Evolutionary conservation across 805 yeast species (phyloP), one percentile per base, ranked within the genome.

Genomic region (Candida vaughaniae): DNA sequence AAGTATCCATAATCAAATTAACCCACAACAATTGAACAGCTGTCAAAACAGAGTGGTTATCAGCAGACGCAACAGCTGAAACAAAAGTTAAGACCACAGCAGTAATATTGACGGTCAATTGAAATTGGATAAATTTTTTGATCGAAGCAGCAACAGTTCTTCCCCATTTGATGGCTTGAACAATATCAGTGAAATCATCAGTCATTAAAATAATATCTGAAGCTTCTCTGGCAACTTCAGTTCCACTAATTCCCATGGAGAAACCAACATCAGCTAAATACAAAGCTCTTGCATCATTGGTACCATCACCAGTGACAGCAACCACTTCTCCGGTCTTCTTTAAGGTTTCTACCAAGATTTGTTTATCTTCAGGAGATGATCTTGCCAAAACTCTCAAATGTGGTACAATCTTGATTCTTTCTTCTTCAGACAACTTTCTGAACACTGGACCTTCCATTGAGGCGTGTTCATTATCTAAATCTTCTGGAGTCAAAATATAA

Each of bases 271-370:
- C 98, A 0, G 99, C 99, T 41, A 90, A 71, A 55, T 91, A 88
- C 55, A 93, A 74, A 3, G 99, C 98, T 11, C 97, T 97, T 0
- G 98, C 99, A 72, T 93, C 99, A 60, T 93, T 93, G 6, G 98
- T 91, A 63, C 99, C 99, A 60, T 93, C 99, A 56, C 99, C 99
- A 25, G 99, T 93, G 23, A 91, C 98, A 1, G 99, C 99, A 33
- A 93, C 99, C 23, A 91, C 95, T 55, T 93, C 97, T 16, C 95
- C 95, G 55, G 80, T 71, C 25, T 73, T 69, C 52, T 83, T 81
- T 50, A 93, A 69, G 9, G 89, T 80, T 45, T 83, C 85, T 23
- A 95, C 99, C 30, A 93, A 71, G 19, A 86, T 66, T 41, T 95
- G 71, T 63, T 93, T 93, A 64, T 93, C 99, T 48, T 91, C 96